Percentiles rank a stretch among this genome's conserved stretches.
These are phyloP conservation scores for Rhizophagus clarus DNA, from an alignment of 192 early-diverging fungal species.

Conservation along the genomic window DNA sequence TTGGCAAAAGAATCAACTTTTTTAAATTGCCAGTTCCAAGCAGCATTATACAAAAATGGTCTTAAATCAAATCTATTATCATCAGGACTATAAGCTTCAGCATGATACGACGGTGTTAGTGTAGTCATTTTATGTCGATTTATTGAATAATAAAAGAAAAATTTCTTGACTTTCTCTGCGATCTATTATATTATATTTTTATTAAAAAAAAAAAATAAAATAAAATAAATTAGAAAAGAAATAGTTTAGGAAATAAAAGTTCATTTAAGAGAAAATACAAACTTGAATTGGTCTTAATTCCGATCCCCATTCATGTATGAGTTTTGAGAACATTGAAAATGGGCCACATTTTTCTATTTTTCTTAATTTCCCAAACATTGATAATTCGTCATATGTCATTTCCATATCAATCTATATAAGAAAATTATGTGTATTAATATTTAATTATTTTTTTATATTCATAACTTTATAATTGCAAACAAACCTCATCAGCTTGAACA, in stretches of 20 bases:
- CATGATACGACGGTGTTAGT: conserved; percentile 93
- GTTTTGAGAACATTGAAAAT: conserved; percentile 89
- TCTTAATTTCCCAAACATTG: conserved; percentile 86
- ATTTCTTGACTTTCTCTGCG: conserved; percentile 90
- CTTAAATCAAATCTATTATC: conserved; percentile 97
- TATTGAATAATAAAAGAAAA: conserved; percentile 96
- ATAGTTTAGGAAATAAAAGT: too few relatives aligned
- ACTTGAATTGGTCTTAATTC: conserved; percentile 64
- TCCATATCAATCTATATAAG: conserved; percentile 84
- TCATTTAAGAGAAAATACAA: conserved; percentile 9
- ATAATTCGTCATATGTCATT: conserved; percentile 95
- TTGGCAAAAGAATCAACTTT: conserved; percentile 63
- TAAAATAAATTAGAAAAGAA: background rate
- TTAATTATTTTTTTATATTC: conserved; percentile 2
- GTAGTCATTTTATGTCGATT: conserved; percentile 99
- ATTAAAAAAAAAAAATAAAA: conserved; percentile 20
- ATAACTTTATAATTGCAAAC: background rate
- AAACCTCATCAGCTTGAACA: conserved; percentile 85
- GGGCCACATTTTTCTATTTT: conserved; percentile 90
- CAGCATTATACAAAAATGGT: conserved; percentile 92
- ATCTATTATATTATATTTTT: conserved; percentile 56
- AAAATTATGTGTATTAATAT: background rate
- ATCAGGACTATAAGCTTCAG: conserved; percentile 93
- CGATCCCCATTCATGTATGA: conserved; percentile 80
- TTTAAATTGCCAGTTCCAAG: conserved; percentile 93